Evolutionary conservation across 1,284 basidiomycete species (phyloP).

Genomic region (Wolfiporia cocos): DNA sequence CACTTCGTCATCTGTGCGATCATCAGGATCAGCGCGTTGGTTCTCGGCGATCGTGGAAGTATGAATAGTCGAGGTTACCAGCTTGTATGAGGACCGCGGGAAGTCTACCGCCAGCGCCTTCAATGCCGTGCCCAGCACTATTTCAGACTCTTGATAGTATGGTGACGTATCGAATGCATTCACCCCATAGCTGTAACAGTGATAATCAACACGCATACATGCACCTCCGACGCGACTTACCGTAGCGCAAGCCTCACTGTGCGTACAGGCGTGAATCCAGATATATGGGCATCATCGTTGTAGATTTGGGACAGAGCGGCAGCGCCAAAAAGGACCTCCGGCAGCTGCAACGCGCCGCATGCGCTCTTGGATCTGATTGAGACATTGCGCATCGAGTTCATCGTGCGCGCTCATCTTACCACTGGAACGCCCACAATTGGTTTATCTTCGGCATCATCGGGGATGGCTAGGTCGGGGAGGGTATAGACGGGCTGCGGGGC

Average conservation of each 20-base stretch:
- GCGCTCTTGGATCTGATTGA: conserved; percentile 12
- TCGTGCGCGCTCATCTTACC: conserved; percentile 21
- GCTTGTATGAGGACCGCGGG: conserved; percentile 73
- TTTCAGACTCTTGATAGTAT: conserved; percentile 90
- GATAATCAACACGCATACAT: neutral
- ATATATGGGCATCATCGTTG: conserved; percentile 57
- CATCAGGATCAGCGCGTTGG: neutral
- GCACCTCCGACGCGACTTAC: conserved; percentile 31
- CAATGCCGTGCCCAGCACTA: conserved; percentile 77
- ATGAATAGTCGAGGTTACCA: too few species aligned
- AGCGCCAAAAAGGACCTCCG: conserved; percentile 59
- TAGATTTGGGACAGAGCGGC: conserved; percentile 75
- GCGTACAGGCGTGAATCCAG: conserved; percentile 56
- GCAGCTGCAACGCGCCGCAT: conserved; percentile 32
- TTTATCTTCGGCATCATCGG: conserved; percentile 45
- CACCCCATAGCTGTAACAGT: conserved; percentile 71
- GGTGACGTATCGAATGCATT: conserved; percentile 86
- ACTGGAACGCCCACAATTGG: conserved; percentile 36
- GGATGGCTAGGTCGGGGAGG: conserved; percentile 35
- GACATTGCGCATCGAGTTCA: neutral
- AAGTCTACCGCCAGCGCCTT: conserved; percentile 61
- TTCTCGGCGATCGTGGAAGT: neutral
- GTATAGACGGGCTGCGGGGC: conserved; percentile 35
- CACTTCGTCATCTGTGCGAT: conserved; percentile 83
- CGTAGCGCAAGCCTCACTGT: conserved; percentile 77